phyloP scores from a whole-genome alignment of 1,284 basidiomycete species.

The Rhodotorula sp. region DNA sequence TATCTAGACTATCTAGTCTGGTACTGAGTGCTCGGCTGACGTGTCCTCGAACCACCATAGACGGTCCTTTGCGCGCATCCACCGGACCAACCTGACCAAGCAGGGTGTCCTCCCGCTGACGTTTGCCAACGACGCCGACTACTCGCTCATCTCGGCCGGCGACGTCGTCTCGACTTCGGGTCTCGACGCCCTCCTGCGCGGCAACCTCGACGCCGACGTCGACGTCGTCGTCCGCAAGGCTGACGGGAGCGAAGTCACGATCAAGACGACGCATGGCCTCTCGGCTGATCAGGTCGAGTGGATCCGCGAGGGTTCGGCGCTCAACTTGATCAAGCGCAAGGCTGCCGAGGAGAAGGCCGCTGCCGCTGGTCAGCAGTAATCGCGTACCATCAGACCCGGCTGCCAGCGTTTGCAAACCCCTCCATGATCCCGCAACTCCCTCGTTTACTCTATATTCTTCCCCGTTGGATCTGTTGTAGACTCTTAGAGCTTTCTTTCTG shows the following conservation, averaged over 20 bases:
- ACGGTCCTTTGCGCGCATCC: slow-evolving; percentile 95
- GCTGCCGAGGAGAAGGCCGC: slow-evolving; percentile 20
- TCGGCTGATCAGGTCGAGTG: slow-evolving; percentile 66
- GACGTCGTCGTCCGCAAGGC: slow-evolving; percentile 69
- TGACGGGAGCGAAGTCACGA: slow-evolving; percentile 63
- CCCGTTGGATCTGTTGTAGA: background rate
- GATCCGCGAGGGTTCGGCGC: slow-evolving; percentile 69
- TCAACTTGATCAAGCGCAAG: slow-evolving; percentile 58
- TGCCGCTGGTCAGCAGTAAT: background rate
- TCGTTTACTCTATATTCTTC: background rate
- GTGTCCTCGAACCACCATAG: slow-evolving; percentile 12
- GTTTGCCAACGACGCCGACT: slow-evolving; percentile 83
- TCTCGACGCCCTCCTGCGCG: slow-evolving; percentile 56
- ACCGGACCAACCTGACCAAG: slow-evolving; percentile 83
- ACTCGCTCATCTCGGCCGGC: slow-evolving; percentile 74
- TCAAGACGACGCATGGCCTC: slow-evolving; percentile 82
- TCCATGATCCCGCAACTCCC: background rate
- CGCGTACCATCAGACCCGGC: background rate
- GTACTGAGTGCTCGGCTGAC: slow-evolving; percentile 4
- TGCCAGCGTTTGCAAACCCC: background rate
- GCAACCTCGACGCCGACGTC: slow-evolving; percentile 58
- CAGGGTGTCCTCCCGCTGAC: slow-evolving; percentile 90
- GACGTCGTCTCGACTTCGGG: slow-evolving; percentile 65
- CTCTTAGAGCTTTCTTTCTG: background rate
- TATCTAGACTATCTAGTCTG: background rate